A percentile compares a stretch with the other conserved stretches of the same genome.
Evolutionary conservation across 176 grass and related monocot species (phyloP).

Genomic region (Phragmites australis): DNA sequence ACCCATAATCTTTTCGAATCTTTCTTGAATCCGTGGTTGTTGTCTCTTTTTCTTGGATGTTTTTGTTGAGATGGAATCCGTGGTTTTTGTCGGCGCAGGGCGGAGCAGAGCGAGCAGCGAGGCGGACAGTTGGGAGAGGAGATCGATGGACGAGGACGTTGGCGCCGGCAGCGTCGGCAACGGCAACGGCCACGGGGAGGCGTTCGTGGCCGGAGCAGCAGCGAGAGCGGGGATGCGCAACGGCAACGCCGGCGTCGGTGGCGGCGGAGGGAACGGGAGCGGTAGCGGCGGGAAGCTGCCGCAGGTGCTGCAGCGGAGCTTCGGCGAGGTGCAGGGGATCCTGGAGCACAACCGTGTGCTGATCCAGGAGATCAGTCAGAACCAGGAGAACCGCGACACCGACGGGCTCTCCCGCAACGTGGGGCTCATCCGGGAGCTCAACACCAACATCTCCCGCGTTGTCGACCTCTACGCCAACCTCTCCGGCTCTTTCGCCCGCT

Average conservation of each 20-base stretch:
- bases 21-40: neutral
- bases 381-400: constrained; percentile 52
- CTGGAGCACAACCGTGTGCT: constrained; percentile 59
- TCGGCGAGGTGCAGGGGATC: constrained; percentile 54
- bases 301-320: constrained; percentile 43
- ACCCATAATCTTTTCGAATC: no score
- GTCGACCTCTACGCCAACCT: constrained; percentile 58
- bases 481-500: constrained; percentile 44
- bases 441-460: constrained; percentile 58
- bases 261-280: neutral
- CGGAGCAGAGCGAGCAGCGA: neutral
- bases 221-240: no score
- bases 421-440: constrained; percentile 63
- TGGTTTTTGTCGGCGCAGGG: neutral
- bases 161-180: neutral
- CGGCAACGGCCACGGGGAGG: neutral
- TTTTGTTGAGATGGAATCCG: no score
- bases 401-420: constrained; percentile 58
- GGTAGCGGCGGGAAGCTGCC: neutral
- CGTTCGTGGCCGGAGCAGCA: neutral
- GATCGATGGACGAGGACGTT: constrained; percentile 29
- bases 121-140: neutral
- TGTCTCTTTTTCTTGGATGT: neutral
- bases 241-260: no score
- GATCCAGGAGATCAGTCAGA: constrained; percentile 72